Evolutionary conservation across 1,139 yeast genomes (phyloP).

Genomic region (Scheffersomyces lignicola): DNA sequence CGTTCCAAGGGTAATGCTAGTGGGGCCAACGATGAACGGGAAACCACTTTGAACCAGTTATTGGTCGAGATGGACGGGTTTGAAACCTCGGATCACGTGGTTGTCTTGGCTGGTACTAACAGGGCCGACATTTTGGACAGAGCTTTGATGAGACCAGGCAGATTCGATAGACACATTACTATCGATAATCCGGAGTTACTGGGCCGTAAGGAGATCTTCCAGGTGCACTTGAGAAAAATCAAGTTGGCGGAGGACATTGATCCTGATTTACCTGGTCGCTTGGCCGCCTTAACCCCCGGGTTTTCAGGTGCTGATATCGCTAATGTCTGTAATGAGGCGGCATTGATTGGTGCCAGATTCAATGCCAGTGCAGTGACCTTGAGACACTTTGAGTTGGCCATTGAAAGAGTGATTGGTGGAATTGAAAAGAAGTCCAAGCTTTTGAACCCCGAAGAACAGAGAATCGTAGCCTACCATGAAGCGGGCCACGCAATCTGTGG

Average conservation of each 20-base stretch:
- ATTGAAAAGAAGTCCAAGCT: slow-evolving; percentile 87
- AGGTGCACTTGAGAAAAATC: slow-evolving; percentile 76
- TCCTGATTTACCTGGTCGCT: slow-evolving; percentile 68
- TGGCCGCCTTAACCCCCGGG: slow-evolving; percentile 96
- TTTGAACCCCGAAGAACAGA: slow-evolving; percentile 79
- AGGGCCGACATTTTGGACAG: slow-evolving; percentile 90
- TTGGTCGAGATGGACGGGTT: slow-evolving; percentile 99
- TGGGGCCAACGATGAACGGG: slow-evolving; percentile 94
- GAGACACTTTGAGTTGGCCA: slow-evolving; percentile 89
- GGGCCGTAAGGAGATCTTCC: slow-evolving; percentile 89
- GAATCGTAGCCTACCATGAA: slow-evolving; percentile 92
- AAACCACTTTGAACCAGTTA: slow-evolving; percentile 90
- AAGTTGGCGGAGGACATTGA: slow-evolving; percentile 46
- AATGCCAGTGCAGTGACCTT: slow-evolving; percentile 68
- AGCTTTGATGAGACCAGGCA: slow-evolving; percentile 94
- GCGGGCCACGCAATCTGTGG: slow-evolving; percentile 99
- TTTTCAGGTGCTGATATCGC: slow-evolving; percentile 98
- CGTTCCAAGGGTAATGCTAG: slow-evolving; percentile 82
- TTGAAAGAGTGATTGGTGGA: slow-evolving; percentile 96
- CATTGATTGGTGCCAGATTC: slow-evolving; percentile 89
- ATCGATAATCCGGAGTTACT: slow-evolving; percentile 91
- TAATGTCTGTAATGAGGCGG: slow-evolving; percentile 95
- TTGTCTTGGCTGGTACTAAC: slow-evolving; percentile 96
- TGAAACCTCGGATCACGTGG: slow-evolving; percentile 85
- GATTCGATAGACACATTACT: slow-evolving; percentile 91